Base-by-base conservation (phyloP, 2,329 filamentous ascomycete genomes). In the Penicillium verrucosum region DNA sequence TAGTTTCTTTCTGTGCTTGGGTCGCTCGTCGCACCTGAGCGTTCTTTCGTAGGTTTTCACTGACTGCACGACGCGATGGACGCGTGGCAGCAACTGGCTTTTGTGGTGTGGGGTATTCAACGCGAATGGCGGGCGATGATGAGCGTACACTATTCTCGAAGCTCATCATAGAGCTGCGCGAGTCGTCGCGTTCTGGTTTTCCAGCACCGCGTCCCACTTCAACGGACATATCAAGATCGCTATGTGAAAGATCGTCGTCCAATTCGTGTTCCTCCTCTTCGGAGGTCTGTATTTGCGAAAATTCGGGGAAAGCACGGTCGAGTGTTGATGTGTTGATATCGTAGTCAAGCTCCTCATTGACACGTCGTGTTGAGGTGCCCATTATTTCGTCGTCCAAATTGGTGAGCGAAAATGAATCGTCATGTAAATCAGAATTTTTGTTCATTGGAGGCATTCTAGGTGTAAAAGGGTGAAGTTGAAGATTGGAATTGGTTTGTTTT, bases 131-230 rank as follows among this genome's bases (percentile, higher is more conserved):
- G 4, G 71, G 75, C 38, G 72, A 76, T n/a, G 70, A 75, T 25
- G 72, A 74, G 48, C 72, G 71, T 46, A 74, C 66, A 59, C 73
- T 77, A 43, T 80, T 77, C 37, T 79, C 78, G 45, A 80, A 70
- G 61, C 73, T 78, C 66, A 84, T 78, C 38, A 77, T 68, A 5
- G 77, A 76, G 59, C 80, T 77, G 44, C 79, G 78, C 29, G 81
- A 83, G 63, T 82, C 77, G 59, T 82, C 75, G 63, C 59, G 69
- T 57, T 60, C 59, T 16, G 60, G 60, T 60, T 70, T 77, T 58
- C 75, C 75, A 23, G 73, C 68, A 32, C 80, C 84, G 53, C 85
- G 78, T 44, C 81, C 83, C 32, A 84, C 68, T 65, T 87, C 84
- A 54, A 87, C 76, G 2, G 82, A 85, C 57, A 80, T 74, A 50